These are phyloP conservation scores for Hortaea werneckii DNA, from an alignment of 2,329 filamentous ascomycete genomes.

Conservation along the genomic window DNA sequence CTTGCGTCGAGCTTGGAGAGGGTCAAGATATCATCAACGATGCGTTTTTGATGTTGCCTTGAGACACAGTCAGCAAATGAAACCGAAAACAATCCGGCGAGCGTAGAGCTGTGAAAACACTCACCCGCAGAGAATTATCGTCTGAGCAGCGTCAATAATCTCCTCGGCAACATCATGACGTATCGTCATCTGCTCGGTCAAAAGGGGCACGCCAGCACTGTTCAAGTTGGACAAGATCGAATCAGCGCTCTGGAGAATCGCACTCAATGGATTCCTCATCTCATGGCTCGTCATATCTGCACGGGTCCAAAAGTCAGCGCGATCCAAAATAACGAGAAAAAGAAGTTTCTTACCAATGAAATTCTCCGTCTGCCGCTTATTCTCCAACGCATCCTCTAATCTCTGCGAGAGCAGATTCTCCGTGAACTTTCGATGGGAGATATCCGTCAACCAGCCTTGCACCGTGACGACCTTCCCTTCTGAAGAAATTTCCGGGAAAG, in stretches of 20 bases:
- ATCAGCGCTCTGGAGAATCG: slow-evolving; percentile 37
- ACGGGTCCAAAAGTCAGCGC: no score
- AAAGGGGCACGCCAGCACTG: slow-evolving; percentile 6
- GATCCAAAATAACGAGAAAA: no score
- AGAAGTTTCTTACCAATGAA: slow-evolving; percentile 19
- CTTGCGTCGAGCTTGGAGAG: slow-evolving; percentile 37
- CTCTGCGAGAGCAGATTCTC: slow-evolving; percentile 21
- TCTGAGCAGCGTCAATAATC: slow-evolving; percentile 24
- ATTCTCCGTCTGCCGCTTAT: slow-evolving; percentile 27
- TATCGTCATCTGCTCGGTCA: slow-evolving; percentile 18
- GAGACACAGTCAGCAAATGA: neutral
- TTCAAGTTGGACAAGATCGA: slow-evolving; percentile 28
- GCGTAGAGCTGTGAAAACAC: neutral
- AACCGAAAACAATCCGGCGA: no score
- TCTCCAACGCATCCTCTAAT: slow-evolving; percentile 27
- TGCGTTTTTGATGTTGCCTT: slow-evolving; percentile 36
- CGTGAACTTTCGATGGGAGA: slow-evolving; percentile 24
- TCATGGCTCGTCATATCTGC: slow-evolving; percentile 18
- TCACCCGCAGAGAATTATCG: slow-evolving; percentile 34
- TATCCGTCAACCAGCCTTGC: slow-evolving; percentile 26
- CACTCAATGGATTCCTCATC: slow-evolving; percentile 31
- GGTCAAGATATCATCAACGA: slow-evolving; percentile 39
- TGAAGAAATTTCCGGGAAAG: slow-evolving; percentile 22
- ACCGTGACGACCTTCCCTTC: slow-evolving; percentile 20
- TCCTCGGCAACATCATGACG: slow-evolving; percentile 11